Base-by-base conservation (phyloP, 495 filamentous ascomycete species). In the Peziza echinospora region DNA sequence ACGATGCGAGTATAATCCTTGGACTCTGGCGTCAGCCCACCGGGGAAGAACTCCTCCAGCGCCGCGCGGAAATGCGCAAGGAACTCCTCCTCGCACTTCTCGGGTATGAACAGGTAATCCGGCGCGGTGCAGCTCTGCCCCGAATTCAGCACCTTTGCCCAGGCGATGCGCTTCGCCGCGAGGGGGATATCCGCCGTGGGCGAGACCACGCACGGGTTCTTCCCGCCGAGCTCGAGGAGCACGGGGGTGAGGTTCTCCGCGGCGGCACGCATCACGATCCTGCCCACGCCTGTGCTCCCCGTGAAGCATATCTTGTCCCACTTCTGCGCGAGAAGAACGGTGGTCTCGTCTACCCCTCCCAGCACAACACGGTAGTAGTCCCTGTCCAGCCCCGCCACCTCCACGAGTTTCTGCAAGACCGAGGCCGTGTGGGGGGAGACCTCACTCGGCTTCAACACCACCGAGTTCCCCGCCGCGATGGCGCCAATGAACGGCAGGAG, bases 301-400 rank as follows among this genome's bases (percentile, higher is more conserved):
- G 89, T 97, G 66, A 92, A 97, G 67, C 91, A 87, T 53, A 97
- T 87, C 70, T 93, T 93, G 63, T 91, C 86, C 84, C 85, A 97
- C 55, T 84, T 84, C 63, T 85, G 73, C 44, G 84, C 73, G 10
- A 97, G 67, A 26, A 96, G 64, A 5, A 77, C 77, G 16, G 80
- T 82, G 2, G 80, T 82, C 68, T 93, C 84, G 21, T 77, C 67
- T 24, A 92, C 57, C 6, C 66, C 73, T 45, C 89, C 89, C 61
- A 93, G 86, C 47, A 93, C 70, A 44, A 87, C 68, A 16, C 67
- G 65, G 60, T 83, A 93, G 51, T 75, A 76, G n/a, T 70, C 70
- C 22, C 72, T 74, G 62, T 94, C 89, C 26, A 96, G 72, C 24
- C 70, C 70, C 13, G 72, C 65, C 57, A 79, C 69, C 26, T 91